These are phyloP conservation scores for Colletotrichum higginsianum DNA, from an alignment of 2,329 filamentous ascomycete species.

Conservation along the genomic window DNA sequence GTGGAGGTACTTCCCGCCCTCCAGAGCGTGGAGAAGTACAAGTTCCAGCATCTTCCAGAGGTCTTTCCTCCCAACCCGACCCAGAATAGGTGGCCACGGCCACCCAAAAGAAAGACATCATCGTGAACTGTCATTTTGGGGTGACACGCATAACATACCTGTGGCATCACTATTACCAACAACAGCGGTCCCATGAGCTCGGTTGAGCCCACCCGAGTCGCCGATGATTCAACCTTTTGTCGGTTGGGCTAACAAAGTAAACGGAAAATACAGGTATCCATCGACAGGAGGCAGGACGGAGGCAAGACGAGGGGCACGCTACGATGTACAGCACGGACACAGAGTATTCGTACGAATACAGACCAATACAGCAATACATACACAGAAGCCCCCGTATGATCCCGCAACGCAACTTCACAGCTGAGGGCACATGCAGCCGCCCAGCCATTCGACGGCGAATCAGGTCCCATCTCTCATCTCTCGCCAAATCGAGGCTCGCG, in stretches of 20 bases:
- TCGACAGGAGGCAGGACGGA: not conserved
- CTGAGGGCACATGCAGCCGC: constrained; percentile 4
- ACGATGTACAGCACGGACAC: too few relatives aligned
- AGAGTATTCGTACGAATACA: too few relatives aligned
- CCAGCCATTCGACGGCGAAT: not conserved
- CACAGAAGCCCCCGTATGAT: not conserved
- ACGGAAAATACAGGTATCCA: not conserved
- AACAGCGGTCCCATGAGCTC: not conserved
- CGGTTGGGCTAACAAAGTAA: not conserved
- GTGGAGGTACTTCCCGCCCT: constrained; percentile 18
- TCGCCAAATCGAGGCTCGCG: constrained; percentile 8
- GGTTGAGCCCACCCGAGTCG: not conserved
- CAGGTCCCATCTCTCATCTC: not conserved
- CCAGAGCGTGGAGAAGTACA: constrained; percentile 18
- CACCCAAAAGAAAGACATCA: constrained; percentile 7
- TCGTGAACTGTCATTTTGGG: constrained; percentile 21
- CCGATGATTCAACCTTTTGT: not conserved
- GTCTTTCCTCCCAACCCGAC: constrained; percentile 1
- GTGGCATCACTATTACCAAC: not conserved
- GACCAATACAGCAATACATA: too few relatives aligned
- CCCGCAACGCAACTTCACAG: not conserved
- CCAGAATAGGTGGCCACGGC: not conserved
- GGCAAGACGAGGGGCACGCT: constrained; percentile 1
- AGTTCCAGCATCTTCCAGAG: constrained; percentile 25
- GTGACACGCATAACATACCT: too few relatives aligned